Conservation (phyloP, 2,329 filamentous ascomycete species). For the Didymella lethalis region DNA sequence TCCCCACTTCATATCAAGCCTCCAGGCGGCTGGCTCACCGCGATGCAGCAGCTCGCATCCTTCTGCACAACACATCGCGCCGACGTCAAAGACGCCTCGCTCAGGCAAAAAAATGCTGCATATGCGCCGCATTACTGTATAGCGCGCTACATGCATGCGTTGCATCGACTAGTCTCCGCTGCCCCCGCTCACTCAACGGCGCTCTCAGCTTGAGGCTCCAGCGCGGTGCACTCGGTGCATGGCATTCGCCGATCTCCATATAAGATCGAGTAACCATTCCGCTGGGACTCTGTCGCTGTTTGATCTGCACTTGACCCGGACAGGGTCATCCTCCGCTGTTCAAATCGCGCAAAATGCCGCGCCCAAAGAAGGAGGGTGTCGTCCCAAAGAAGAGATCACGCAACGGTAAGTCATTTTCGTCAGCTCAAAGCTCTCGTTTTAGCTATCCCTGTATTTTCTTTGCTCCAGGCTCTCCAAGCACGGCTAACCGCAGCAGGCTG, state of each 20-base stretch:
- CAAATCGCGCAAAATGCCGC: conserved; percentile 61
- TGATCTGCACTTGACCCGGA: conserved; percentile 10
- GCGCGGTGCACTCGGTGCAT: conserved; percentile 3
- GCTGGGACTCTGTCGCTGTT: conserved; percentile 3
- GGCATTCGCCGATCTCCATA: conserved; percentile 16
- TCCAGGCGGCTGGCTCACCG: neutral
- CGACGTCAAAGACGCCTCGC: conserved; percentile 11
- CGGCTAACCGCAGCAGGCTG: neutral
- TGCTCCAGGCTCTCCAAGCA: neutral
- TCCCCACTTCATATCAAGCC: conserved; percentile 17
- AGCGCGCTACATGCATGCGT: conserved; percentile 14
- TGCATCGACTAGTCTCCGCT: conserved; percentile 13
- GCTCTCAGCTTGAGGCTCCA: conserved; percentile 8
- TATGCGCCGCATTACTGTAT: conserved; percentile 8
- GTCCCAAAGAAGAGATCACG: conserved; percentile 73
- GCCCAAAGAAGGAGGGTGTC: conserved; percentile 69
- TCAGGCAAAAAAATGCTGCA: conserved; percentile 4
- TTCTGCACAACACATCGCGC: conserved; percentile 13
- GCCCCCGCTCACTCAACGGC: conserved; percentile 8
- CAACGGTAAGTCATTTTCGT: conserved; percentile 60
- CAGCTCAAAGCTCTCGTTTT: neutral
- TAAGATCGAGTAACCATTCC: conserved; percentile 16
- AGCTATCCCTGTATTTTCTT: neutral
- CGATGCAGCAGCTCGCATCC: conserved; percentile 12
- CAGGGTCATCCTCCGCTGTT: conserved; percentile 10